Evolutionary conservation across 805 yeast genomes (phyloP).

Genomic region (Kazachstania bromeliacearum): DNA sequence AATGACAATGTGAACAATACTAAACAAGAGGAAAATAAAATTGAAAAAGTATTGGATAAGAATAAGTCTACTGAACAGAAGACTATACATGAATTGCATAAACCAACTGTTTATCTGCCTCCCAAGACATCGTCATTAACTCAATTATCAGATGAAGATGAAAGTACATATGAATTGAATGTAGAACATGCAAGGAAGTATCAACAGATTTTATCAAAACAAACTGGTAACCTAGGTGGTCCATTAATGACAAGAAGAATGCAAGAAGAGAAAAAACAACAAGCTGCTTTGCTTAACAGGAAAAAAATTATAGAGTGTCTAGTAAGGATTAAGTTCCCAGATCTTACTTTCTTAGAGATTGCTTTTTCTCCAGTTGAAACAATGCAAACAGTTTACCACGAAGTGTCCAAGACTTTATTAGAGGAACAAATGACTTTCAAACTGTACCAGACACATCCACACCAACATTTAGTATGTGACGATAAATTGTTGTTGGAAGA

Average conservation of each 20-base stretch:
- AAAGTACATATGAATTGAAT: slow-evolving; percentile 36
- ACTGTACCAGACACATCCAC: slow-evolving; percentile 43
- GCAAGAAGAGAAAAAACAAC: slow-evolving; percentile 29
- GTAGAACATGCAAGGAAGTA: slow-evolving; percentile 46
- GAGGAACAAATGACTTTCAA: slow-evolving; percentile 29
- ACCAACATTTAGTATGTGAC: slow-evolving; percentile 26
- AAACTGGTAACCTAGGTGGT: slow-evolving; percentile 32
- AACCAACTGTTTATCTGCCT: slow-evolving; percentile 18
- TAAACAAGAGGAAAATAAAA: background rate
- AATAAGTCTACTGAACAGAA: background rate
- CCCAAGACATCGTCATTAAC: slow-evolving; percentile 5
- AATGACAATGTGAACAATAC: background rate
- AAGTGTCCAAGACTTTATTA: slow-evolving; percentile 24
- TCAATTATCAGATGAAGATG: slow-evolving; percentile 24
- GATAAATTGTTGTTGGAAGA: slow-evolving; percentile 28
- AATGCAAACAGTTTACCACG: slow-evolving; percentile 23
- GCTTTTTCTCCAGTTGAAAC: slow-evolving; percentile 40
- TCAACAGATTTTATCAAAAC: slow-evolving; percentile 38
- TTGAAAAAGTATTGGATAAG: too few species aligned
- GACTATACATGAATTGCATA: slow-evolving; percentile 8
- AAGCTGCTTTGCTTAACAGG: slow-evolving; percentile 8
- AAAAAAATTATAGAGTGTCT: slow-evolving; percentile 25
- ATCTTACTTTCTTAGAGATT: slow-evolving; percentile 42
- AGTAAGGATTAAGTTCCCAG: slow-evolving; percentile 51
- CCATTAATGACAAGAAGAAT: slow-evolving; percentile 37